Evolutionary conservation across 2,329 filamentous ascomycete species (phyloP).

Genomic region (Chaetomium globosum): DNA sequence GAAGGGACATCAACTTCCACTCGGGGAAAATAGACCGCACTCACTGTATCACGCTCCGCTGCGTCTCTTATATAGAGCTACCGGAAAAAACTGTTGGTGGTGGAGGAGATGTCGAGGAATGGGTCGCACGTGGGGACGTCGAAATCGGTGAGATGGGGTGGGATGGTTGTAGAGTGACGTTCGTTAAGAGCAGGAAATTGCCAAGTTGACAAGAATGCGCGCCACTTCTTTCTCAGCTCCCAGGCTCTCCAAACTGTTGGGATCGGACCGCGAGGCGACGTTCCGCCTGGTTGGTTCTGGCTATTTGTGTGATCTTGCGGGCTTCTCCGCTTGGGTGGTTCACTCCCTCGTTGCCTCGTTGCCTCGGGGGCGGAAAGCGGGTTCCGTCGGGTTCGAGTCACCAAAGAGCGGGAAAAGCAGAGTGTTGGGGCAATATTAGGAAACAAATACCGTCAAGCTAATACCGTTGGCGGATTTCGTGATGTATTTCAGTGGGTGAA

Average conservation of each 20-base stretch:
- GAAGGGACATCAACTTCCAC: neutral
- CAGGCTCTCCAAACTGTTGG: neutral
- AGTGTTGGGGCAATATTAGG: neutral
- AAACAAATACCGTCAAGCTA: neutral
- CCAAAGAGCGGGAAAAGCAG: neutral
- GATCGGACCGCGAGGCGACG: conserved; percentile 1
- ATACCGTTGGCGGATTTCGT: neutral
- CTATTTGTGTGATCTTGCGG: neutral
- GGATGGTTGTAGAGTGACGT: conserved; percentile 18
- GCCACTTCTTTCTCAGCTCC: conserved; percentile 11
- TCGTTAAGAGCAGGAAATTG: conserved; percentile 8
- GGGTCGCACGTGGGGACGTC: conserved; percentile 28
- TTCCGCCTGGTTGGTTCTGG: neutral
- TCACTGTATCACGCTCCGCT: neutral
- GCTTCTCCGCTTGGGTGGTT: neutral
- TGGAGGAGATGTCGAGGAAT: conserved; percentile 31
- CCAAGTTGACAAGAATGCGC: conserved; percentile 15
- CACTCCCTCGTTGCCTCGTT: neutral
- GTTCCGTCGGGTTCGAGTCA: neutral
- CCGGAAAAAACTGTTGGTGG: conserved; percentile 20
- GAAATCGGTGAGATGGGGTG: conserved; percentile 35
- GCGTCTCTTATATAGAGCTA: neutral
- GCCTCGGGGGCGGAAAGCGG: neutral
- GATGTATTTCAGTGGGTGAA: neutral
- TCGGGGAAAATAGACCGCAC: neutral